Conservation (phyloP, 768 basidiomycete genomes). For the Tulasnella sp. region DNA sequence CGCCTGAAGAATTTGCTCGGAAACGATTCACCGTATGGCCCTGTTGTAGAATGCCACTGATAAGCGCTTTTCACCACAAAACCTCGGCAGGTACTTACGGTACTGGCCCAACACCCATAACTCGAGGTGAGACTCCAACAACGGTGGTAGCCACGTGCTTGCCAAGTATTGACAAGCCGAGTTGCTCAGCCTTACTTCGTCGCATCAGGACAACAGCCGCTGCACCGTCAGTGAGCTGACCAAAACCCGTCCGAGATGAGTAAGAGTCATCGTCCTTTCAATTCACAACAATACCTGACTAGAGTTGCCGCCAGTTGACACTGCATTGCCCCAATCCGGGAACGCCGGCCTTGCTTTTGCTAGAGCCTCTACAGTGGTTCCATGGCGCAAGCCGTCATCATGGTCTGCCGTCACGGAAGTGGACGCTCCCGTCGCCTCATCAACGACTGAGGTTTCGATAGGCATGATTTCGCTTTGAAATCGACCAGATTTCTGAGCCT, state of each 20-base stretch:
- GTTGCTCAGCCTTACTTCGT: constrained; percentile 60
- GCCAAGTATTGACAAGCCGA: constrained; percentile 67
- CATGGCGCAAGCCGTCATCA: constrained; percentile 82
- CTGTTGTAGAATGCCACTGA: neutral
- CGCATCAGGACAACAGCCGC: constrained; percentile 74
- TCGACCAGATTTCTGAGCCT: constrained; percentile 51
- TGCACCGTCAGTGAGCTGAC: constrained; percentile 72
- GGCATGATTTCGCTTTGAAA: constrained; percentile 89
- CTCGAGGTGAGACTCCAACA: constrained; percentile 53
- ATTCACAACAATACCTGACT: constrained; percentile 37
- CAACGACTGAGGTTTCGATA: constrained; percentile 32
- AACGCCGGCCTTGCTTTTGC: constrained; percentile 78
- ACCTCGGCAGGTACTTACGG: constrained; percentile 24
- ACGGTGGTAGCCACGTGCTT: constrained; percentile 73
- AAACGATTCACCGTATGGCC: neutral
- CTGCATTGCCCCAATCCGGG: constrained; percentile 57
- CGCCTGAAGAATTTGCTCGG: too few species aligned
- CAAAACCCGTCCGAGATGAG: constrained; percentile 19
- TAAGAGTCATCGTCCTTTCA: too few species aligned
- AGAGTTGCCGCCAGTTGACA: constrained; percentile 76
- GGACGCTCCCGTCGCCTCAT: constrained; percentile 17
- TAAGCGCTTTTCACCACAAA: neutral
- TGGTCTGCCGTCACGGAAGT: constrained; percentile 38
- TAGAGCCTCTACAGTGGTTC: constrained; percentile 69
- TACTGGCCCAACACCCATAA: constrained; percentile 72